Evolutionary conservation across 345 rosid genomes (phyloP).

Genomic region (Lumnitzera racemosa): DNA sequence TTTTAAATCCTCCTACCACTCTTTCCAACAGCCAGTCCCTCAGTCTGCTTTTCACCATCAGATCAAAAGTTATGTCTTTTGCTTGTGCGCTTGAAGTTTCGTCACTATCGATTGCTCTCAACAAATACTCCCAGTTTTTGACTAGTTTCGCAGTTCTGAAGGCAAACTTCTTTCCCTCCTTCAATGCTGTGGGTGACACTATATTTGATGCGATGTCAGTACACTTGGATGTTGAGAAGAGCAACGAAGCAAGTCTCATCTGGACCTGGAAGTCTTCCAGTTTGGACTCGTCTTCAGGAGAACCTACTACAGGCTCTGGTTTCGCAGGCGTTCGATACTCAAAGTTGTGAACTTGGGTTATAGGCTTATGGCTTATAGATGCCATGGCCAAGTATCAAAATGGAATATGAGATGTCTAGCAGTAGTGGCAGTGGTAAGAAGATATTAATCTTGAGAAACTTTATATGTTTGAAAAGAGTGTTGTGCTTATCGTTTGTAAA

Average conservation of each 20-base stretch:
- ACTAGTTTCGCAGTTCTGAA: conserved; percentile 39
- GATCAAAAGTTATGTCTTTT: conserved; percentile 54
- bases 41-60: conserved; percentile 58
- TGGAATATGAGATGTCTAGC: too few relatives aligned
- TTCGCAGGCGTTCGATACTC: conserved; percentile 48
- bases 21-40: conserved; percentile 92
- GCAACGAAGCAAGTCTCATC: conserved; percentile 71
- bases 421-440: too few relatives aligned
- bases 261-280: conserved; percentile 72
- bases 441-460: too few relatives aligned
- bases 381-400: too few relatives aligned
- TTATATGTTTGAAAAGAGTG: too few relatives aligned
- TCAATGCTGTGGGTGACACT: conserved; percentile 36
- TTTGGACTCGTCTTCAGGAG: conserved; percentile 38
- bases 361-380: conserved; percentile 38
- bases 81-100: conserved; percentile 48
- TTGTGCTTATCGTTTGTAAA: too few relatives aligned
- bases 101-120: conserved; percentile 50
- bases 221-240: conserved; percentile 61
- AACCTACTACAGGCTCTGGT: conserved; percentile 18
- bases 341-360: conserved; percentile 66
- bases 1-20: conserved; percentile 49
- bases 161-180: conserved; percentile 58
- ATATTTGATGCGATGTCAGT: conserved; percentile 46
- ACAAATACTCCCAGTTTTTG: conserved; percentile 61